Base-by-base conservation (phyloP, 257 asterid genomes). In the Sherardia arvensis region DNA sequence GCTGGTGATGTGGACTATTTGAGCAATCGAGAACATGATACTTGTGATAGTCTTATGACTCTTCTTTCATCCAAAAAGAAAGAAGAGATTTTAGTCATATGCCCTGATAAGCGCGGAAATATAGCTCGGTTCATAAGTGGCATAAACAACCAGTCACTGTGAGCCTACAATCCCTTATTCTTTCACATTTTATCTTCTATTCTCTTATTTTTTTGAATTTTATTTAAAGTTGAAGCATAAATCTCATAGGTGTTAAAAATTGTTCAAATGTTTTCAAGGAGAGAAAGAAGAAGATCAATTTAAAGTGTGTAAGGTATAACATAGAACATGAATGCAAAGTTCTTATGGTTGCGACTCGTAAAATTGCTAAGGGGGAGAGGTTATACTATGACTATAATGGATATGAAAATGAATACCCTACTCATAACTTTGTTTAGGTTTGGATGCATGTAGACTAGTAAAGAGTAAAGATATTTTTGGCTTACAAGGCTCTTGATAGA, bases 11-110 rank as follows among this genome's bases (percentile, higher is more conserved):
- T 90, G 77, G 97, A 90, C 72, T 90, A 79, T 79, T 66, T 87
- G 26, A 77, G 71, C 78, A 85, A 83, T 61, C 83, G 95, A 51
- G 92, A 87, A 68, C 72, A 73, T 21, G 94, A 85, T 58, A 95
- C 87, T 57, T 87, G 92, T 58, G 95, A 90, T 70, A 82, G 97
- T 83, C 65, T 90, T 83, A 90, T 90, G 97, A 90, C 95, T 34
- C 97, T 90, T 38, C 92, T 90, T 66, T 79, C 81, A 36, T 81
- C 97, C 34, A 58, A 75, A 0, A 82, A 85, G 57, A 77, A 84
- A 4, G 72, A 82, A 20, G 69, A 77, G 64, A 87, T 88, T 55
- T 92, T 90, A 30, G 81, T 87, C 29, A 79, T 90, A 74, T 90
- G 97, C 69, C 90, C 97, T 69, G 97, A 90, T 74, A 87, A 84